Evolutionary conservation across 129 eudicot species (phyloP).

Genomic region (Artemisia tridentata): DNA sequence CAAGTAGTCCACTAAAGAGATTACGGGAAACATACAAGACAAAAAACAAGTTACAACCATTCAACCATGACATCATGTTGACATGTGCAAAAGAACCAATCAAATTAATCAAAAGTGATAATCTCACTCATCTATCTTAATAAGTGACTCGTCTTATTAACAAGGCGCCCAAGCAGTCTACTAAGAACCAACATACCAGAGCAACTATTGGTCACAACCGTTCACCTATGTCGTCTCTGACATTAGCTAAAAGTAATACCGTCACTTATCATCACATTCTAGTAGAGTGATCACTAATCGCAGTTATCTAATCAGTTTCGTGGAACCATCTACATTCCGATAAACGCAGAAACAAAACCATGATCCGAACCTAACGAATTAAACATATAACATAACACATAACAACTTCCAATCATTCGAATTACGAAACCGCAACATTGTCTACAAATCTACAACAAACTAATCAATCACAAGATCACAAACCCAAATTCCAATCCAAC

Average conservation of each 20-base stretch:
- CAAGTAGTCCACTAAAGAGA: not conserved
- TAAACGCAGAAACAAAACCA: too few relatives aligned
- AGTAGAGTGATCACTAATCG: slow-evolving; percentile 1
- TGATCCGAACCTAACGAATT: too few relatives aligned
- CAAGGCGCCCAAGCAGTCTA: not conserved
- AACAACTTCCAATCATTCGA: not conserved
- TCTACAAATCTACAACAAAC: too few relatives aligned
- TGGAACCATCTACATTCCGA: not conserved
- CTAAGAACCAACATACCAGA: too few relatives aligned
- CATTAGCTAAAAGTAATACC: not conserved
- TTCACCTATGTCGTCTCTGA: slow-evolving; percentile 1
- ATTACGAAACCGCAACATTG: too few relatives aligned
- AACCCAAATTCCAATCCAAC: slow-evolving; percentile 4
- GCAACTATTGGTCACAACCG: not conserved
- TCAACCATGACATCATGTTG: slow-evolving; percentile 8
- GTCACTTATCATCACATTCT: not conserved
- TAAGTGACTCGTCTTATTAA: not conserved
- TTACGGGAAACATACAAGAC: not conserved
- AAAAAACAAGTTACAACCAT: not conserved
- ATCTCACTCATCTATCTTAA: not conserved
- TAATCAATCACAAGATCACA: not conserved
- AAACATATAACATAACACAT: too few relatives aligned
- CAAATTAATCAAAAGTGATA: not conserved
- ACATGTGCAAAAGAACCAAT: not conserved
- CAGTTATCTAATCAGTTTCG: not conserved